phyloP scores from a whole-genome alignment of 257 asterid species.

The Jacaranda copaia region DNA sequence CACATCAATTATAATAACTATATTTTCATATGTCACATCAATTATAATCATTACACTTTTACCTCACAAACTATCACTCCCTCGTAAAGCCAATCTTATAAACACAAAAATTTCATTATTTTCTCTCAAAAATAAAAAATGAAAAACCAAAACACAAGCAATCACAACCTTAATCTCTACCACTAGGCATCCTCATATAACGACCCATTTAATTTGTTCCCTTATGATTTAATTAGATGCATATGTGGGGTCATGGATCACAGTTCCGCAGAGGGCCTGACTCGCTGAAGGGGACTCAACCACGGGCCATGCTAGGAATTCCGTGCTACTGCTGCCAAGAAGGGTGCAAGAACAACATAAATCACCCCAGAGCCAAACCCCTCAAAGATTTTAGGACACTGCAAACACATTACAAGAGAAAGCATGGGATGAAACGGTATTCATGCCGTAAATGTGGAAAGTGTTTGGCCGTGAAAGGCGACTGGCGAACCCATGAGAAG shows the following conservation, averaged over 20 bases:
- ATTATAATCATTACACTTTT: too few relatives aligned
- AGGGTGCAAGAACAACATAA: conserved; percentile 73
- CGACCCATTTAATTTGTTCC: too few relatives aligned
- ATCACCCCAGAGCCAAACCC: conserved; percentile 58
- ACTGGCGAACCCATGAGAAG: conserved; percentile 86
- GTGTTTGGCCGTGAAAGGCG: conserved; percentile 76
- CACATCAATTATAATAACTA: too few relatives aligned
- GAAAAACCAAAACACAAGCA: too few relatives aligned
- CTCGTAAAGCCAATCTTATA: too few relatives aligned
- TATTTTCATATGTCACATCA: too few relatives aligned
- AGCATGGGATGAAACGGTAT: conserved; percentile 60
- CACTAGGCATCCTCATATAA: too few relatives aligned
- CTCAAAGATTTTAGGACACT: conserved; percentile 73
- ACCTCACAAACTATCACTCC: too few relatives aligned
- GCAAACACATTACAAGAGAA: conserved; percentile 75
- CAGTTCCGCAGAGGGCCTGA: conserved; percentile 69
- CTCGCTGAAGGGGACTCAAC: conserved; percentile 65
- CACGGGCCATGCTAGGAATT: conserved; percentile 56
- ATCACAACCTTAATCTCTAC: too few relatives aligned
- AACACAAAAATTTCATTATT: too few relatives aligned
- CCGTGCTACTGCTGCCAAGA: conserved; percentile 78
- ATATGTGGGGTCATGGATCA: conserved; percentile 88
- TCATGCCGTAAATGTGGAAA: conserved; percentile 74
- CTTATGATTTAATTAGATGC: conserved; percentile 54
- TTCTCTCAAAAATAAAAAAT: too few relatives aligned